Base-by-base conservation (phyloP, 768 basidiomycete genomes). In the Strobilomyces dryophilus region DNA sequence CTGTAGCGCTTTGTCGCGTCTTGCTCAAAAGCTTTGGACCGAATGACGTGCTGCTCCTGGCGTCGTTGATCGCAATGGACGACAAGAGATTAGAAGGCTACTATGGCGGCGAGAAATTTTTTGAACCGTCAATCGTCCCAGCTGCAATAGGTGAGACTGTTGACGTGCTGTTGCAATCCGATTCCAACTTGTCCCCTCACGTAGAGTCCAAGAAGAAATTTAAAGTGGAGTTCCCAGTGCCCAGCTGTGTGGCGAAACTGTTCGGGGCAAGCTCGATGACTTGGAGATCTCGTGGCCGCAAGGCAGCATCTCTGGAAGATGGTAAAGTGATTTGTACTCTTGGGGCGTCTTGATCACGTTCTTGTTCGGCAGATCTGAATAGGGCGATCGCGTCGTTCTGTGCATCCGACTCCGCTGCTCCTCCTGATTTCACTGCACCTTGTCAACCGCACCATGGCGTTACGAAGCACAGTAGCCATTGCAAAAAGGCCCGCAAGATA, bases 21-120 rank as follows among this genome's bases (percentile, higher is more conserved):
- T 35, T 61, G 11, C 59, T 60, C 31, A 57, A 52, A 10, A 57
- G 46, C 1, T 60, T 57, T 24, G 40, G 40, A 26, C 59, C 44
- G 7, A 39, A 49, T 43, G 59, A 60, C 7, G 35, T 60, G 20
- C 34, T 60, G 5, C 59, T 61, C 32, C 32, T 60, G 11, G 47
- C 58, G 5, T 57, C 54, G 5, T 46, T 60, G 5, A 39, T 60
- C 4, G 37, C 37, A 18, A 51, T 37, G 46, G 35, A n/a, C 8
- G 46, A 48, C 11, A 1, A 60, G 34, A 20, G 15, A 2, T 29
- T 59, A 3, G 4, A 36, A 20, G 7, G 6, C 14, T 55, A 55
- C 27, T 59, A 50, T 41, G n/a, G 34, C n/a, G 24, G 9, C n/a
- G 31, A 34, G 20, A 26, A 24, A 10, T 46, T 9, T 17, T 9